A percentile compares a stretch with the other conserved stretches of the same genome.
Conservation (phyloP, 2,329 filamentous ascomycete genomes). For the Dryadomyces sulphureus region DNA sequence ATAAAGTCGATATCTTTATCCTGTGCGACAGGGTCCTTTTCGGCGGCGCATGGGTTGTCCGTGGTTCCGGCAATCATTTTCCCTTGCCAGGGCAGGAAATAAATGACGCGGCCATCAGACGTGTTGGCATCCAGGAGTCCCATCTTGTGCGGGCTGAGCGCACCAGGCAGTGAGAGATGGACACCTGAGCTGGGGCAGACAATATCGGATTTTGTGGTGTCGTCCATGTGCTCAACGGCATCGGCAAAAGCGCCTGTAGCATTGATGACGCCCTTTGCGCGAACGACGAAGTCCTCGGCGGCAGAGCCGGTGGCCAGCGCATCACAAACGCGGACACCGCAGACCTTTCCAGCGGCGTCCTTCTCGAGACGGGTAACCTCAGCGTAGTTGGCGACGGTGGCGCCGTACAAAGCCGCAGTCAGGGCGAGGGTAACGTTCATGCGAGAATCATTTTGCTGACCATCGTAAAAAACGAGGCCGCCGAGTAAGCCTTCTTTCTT, state of each 20-base stretch:
- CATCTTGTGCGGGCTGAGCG: slow-evolving; percentile 66
- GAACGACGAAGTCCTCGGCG: slow-evolving; percentile 49
- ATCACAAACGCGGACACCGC: slow-evolving; percentile 54
- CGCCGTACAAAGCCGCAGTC: slow-evolving; percentile 67
- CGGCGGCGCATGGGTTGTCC: slow-evolving; percentile 55
- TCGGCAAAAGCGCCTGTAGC: slow-evolving; percentile 74
- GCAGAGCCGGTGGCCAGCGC: slow-evolving; percentile 37
- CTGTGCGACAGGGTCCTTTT: slow-evolving; percentile 54
- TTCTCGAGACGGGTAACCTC: slow-evolving; percentile 64
- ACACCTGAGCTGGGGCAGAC: slow-evolving; percentile 69
- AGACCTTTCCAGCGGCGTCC: slow-evolving; percentile 52
- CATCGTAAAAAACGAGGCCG: slow-evolving; percentile 74
- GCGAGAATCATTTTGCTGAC: slow-evolving; percentile 72
- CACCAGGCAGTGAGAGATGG: slow-evolving; percentile 68
- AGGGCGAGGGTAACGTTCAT: slow-evolving; percentile 77
- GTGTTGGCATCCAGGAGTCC: slow-evolving; percentile 64
- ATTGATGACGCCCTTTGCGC: slow-evolving; percentile 69
- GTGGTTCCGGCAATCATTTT: slow-evolving; percentile 77
- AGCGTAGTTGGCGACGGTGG: slow-evolving; percentile 66
- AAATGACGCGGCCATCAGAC: slow-evolving; percentile 74
- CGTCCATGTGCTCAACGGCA: slow-evolving; percentile 67
- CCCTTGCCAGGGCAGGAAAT: slow-evolving; percentile 76
- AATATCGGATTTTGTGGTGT: slow-evolving; percentile 54
- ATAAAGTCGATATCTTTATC: slow-evolving; percentile 75
- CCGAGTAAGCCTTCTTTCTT: slow-evolving; percentile 59